These are phyloP conservation scores for Suillus variegatus DNA, from an alignment of 768 basidiomycete genomes.

Conservation along the genomic window DNA sequence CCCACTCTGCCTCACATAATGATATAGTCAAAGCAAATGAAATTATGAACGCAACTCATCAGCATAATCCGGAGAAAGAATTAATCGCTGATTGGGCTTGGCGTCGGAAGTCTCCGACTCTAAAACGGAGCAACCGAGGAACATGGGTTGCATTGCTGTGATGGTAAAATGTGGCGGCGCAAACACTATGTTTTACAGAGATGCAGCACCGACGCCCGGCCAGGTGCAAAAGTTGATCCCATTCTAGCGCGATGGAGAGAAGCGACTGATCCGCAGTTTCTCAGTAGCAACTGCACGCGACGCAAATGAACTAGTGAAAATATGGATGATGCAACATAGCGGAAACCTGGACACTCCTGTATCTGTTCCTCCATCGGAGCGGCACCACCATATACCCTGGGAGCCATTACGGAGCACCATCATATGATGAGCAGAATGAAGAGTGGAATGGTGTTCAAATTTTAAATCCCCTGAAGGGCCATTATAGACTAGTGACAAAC, in stretches of 20 bases:
- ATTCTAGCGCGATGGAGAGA: neutral
- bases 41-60: neutral
- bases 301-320: neutral
- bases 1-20: too few species aligned
- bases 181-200: neutral
- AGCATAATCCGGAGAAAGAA: neutral
- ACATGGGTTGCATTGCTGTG: neutral
- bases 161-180: neutral
- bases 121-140: neutral
- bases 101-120: neutral
- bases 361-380: neutral
- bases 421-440: neutral
- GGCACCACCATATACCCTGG: neutral
- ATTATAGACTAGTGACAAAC: neutral
- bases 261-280: neutral
- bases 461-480: neutral
- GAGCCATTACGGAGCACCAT: neutral
- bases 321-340: neutral
- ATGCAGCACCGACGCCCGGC: neutral
- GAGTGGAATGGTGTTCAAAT: neutral
- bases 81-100: neutral
- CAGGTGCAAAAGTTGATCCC: neutral
- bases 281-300: neutral
- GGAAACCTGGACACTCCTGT: neutral
- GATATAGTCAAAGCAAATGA: neutral